Evolutionary conservation across 164 flowering plant genomes (phyloP).

Genomic region (grape (Vitis vinifera)): DNA sequence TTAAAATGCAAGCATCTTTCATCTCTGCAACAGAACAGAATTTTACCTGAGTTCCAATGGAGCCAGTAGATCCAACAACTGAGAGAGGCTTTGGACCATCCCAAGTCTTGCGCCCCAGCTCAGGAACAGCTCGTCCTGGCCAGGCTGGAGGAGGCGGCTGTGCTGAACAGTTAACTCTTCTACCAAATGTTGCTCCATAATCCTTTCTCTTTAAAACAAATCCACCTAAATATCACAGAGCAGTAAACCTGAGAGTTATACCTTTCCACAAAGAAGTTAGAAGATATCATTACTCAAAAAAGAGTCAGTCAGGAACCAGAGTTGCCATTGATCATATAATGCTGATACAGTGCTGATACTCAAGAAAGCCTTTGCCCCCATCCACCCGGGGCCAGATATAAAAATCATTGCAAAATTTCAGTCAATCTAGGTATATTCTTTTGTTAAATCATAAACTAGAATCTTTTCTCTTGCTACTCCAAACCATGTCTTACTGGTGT

Average conservation of each 20-base stretch:
- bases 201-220: constrained; percentile 57
- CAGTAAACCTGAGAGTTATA: not conserved
- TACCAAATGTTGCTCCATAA: constrained; percentile 25
- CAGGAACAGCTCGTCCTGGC: constrained; percentile 84
- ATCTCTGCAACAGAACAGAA: not conserved
- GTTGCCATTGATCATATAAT: too few relatives aligned
- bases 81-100: constrained; percentile 95
- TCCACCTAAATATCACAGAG: constrained; percentile 35
- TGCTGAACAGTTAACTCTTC: constrained; percentile 54
- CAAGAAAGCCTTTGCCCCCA: too few relatives aligned
- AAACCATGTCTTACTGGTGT: too few relatives aligned
- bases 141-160: constrained; percentile 93
- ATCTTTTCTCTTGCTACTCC: too few relatives aligned
- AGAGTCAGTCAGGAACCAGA: too few relatives aligned
- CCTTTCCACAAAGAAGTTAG: not conserved
- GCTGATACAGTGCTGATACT: too few relatives aligned
- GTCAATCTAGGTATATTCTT: too few relatives aligned
- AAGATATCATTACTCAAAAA: not conserved
- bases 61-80: constrained; percentile 94
- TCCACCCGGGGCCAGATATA: too few relatives aligned
- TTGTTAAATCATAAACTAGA: too few relatives aligned
- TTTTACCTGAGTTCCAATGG: constrained; percentile 94
- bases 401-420: too few relatives aligned
- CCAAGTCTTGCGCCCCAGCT: constrained; percentile 59
- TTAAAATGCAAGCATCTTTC: not conserved